Percentiles rank a stretch among this genome's conserved stretches.
These are phyloP conservation scores for Peronospora farinosa DNA, from an alignment of 352 stramenopile genomes.

Conservation along the genomic window DNA sequence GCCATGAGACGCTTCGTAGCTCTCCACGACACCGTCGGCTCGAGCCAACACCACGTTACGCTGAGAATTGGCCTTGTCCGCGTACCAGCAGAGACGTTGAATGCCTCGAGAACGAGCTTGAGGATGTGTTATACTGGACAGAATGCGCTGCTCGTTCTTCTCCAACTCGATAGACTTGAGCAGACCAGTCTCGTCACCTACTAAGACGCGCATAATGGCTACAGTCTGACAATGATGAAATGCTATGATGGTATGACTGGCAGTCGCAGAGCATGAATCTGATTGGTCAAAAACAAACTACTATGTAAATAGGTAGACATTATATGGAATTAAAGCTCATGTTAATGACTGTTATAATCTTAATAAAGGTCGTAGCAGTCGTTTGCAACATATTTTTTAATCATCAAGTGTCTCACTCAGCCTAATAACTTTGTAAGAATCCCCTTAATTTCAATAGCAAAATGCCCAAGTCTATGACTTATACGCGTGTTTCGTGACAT, in stretches of 20 bases:
- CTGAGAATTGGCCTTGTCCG: conserved; percentile 27
- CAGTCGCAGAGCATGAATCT: not conserved
- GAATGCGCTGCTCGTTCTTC: conserved; percentile 56
- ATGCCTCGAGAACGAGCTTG: conserved; percentile 47
- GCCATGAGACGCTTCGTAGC: conserved; percentile 41
- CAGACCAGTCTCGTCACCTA: conserved; percentile 76
- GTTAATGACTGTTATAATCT: no score
- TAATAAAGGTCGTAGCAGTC: no score
- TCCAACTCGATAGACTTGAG: conserved; percentile 79
- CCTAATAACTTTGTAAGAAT: no score
- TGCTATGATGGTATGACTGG: conserved; percentile 11
- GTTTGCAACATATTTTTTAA: no score
- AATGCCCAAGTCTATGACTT: no score
- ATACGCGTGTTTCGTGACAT: no score
- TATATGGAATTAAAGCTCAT: no score
- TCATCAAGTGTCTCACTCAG: no score
- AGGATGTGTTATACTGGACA: conserved; percentile 37
- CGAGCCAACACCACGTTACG: conserved; percentile 57
- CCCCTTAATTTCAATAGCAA: no score
- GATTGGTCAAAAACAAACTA: conserved; percentile 10
- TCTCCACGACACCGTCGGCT: conserved; percentile 58
- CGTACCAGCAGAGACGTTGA: conserved; percentile 57
- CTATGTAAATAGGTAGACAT: no score
- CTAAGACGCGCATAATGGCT: conserved; percentile 57
- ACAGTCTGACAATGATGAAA: conserved; percentile 2